Conservation (phyloP, 1,284 basidiomycete genomes). For the Pascua sp. region DNA sequence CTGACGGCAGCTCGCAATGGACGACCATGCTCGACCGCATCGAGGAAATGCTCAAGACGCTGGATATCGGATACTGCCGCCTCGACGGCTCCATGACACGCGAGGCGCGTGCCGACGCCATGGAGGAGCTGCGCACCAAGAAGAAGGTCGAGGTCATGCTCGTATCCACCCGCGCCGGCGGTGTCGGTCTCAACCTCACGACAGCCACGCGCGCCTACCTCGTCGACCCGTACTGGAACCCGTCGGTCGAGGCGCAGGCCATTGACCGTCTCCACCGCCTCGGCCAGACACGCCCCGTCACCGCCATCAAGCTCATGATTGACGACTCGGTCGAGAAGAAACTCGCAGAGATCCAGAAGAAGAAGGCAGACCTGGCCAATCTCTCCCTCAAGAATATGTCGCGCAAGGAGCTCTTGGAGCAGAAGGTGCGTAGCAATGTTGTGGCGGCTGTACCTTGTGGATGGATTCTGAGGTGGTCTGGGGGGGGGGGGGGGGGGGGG, state of each 20-base stretch:
- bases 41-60: constrained; percentile 79
- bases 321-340: constrained; percentile 88
- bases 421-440: constrained; percentile 57
- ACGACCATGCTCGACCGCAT: constrained; percentile 92
- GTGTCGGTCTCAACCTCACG: constrained; percentile 91
- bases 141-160: constrained; percentile 84
- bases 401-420: constrained; percentile 75
- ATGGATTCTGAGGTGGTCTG: too few relatives aligned
- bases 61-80: constrained; percentile 78
- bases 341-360: constrained; percentile 82
- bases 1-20: constrained; percentile 69
- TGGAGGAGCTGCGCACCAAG: constrained; percentile 83
- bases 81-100: constrained; percentile 96
- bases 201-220: constrained; percentile 88
- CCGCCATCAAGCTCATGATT: constrained; percentile 87
- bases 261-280: constrained; percentile 93
- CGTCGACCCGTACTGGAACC: constrained; percentile 90
- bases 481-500: too few relatives aligned
- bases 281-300: constrained; percentile 86
- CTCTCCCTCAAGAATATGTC: constrained; percentile 76
- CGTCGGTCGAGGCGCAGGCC: constrained; percentile 93
- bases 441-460: constrained; percentile 10
- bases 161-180: constrained; percentile 92
- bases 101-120: constrained; percentile 82
- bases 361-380: constrained; percentile 89